Evolutionary conservation across 305 asterid species (phyloP), one percentile per base, ranked within the genome.

Genomic region (Fraxinus albicans): DNA sequence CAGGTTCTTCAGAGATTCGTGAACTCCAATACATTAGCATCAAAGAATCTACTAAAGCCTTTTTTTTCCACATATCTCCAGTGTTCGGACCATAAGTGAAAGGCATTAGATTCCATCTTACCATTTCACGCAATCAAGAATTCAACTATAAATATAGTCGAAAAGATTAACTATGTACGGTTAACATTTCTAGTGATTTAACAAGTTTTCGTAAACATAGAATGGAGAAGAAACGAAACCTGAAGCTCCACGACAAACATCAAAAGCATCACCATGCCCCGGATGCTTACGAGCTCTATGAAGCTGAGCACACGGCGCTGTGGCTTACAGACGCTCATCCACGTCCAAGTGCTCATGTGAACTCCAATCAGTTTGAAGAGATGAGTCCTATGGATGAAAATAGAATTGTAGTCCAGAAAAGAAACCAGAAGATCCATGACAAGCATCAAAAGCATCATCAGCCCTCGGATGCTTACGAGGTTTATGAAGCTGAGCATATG

Each of bases 401-500:
- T 2, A 25, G 76, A 70, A 42, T 9, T 12, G 2, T 19, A 42
- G 69, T 8, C 50, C 15, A 31, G 47, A 53, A 36, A 58, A 36
- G 12, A 19, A 38, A 79, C 12, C 15, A 4, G 15, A 83, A 80
- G 83, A 76, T 17, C 73, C 63, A 76, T 6, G 58, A 70, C 25
- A 80, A 63, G 3, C 83, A 77, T 17, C 76, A 55, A n/a, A 40
- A 78, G 13, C 74, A 17, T 27, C 75, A 21, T 3, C 83, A 74
- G 40, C 74, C 82, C 84, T 13, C 77, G 67, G 85, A 88, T 27
- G 81, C 86, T 29, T 86, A 13, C 77, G 84, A 77, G 67, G 76
- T 82, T 31, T 87, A 87, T 10, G 89, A 82, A 65, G 42, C 80
- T 15, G 88, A 84, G 80, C 89, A 87, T 27, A 84, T 31, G 85